phyloP scores from a whole-genome alignment of 257 asterid genomes.

The Solanum infundibuliforme region DNA sequence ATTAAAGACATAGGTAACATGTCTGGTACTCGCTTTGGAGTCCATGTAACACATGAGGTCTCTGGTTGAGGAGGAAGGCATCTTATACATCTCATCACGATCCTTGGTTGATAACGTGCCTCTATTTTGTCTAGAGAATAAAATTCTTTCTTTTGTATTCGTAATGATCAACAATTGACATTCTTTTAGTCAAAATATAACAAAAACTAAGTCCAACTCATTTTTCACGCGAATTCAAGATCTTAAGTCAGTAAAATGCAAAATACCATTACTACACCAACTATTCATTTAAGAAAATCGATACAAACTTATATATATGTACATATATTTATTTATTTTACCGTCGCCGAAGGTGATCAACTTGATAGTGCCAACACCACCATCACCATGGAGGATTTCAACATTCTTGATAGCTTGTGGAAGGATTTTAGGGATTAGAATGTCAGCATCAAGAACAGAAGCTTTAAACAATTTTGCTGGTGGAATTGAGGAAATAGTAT shows the following conservation, averaged over 20 bases:
- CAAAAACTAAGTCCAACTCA: background rate
- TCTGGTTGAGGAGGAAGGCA: background rate
- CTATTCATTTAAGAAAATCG: background rate
- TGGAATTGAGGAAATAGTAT: conserved; percentile 28
- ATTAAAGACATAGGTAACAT: background rate
- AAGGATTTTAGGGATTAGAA: conserved; percentile 30
- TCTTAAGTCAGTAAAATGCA: background rate
- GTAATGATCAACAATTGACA: background rate
- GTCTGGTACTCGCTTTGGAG: background rate
- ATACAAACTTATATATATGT: background rate
- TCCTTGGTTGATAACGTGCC: background rate
- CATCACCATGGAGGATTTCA: conserved; percentile 40
- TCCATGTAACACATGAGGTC: background rate
- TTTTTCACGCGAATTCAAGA: background rate
- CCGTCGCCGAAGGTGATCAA: conserved; percentile 33
- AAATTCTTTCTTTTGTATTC: background rate
- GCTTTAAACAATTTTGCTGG: conserved; percentile 34
- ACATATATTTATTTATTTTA: background rate
- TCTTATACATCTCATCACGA: background rate
- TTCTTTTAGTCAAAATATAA: background rate
- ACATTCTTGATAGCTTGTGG: conserved; percentile 36
- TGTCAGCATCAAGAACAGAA: conserved; percentile 32
- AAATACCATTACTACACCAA: background rate
- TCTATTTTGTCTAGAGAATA: background rate
- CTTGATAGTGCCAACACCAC: conserved; percentile 42